These are phyloP conservation scores for Lachancea sp. DNA, from an alignment of 805 yeast genomes.

Conservation along the genomic window DNA sequence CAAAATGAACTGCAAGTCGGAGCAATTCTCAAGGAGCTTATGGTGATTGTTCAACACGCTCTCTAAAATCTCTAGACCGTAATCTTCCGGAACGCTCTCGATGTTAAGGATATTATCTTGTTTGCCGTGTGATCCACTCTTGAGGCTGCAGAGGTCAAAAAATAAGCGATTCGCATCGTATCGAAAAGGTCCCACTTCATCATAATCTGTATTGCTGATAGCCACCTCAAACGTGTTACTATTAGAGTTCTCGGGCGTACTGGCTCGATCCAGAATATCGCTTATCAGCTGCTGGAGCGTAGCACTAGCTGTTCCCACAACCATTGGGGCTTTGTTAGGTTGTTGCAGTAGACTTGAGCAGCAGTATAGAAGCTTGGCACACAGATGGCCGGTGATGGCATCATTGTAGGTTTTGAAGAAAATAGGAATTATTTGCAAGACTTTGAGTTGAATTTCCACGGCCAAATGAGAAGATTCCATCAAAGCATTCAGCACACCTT, in stretches of 20 bases:
- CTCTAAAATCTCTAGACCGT: conserved; percentile 80
- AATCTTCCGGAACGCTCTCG: conserved; percentile 48
- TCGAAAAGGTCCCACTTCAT: conserved; percentile 46
- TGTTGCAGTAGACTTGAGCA: conserved; percentile 63
- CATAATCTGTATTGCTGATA: conserved; percentile 39
- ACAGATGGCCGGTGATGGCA: conserved; percentile 46
- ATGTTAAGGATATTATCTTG: conserved; percentile 49
- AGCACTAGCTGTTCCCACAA: conserved; percentile 86
- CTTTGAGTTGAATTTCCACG: conserved; percentile 77
- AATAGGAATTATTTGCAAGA: conserved; percentile 75
- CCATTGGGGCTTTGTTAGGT: conserved; percentile 65
- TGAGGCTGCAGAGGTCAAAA: conserved; percentile 60
- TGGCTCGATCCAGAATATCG: conserved; percentile 65
- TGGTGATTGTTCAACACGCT: conserved; percentile 63
- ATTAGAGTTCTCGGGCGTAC: conserved; percentile 13
- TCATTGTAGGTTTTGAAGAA: conserved; percentile 58
- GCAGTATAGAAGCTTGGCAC: conserved; percentile 55
- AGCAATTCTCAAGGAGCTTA: conserved; percentile 46
- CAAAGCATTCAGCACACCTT: conserved; percentile 57
- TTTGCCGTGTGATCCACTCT: conserved; percentile 43
- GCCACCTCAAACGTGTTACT: conserved; percentile 36
- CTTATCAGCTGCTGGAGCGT: conserved; percentile 81
- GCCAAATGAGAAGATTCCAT: conserved; percentile 70
- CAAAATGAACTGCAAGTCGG: conserved; percentile 60
- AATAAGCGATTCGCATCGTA: conserved; percentile 68